Conservation (phyloP, 2,329 filamentous ascomycete species). For the Claviceps capensis region DNA sequence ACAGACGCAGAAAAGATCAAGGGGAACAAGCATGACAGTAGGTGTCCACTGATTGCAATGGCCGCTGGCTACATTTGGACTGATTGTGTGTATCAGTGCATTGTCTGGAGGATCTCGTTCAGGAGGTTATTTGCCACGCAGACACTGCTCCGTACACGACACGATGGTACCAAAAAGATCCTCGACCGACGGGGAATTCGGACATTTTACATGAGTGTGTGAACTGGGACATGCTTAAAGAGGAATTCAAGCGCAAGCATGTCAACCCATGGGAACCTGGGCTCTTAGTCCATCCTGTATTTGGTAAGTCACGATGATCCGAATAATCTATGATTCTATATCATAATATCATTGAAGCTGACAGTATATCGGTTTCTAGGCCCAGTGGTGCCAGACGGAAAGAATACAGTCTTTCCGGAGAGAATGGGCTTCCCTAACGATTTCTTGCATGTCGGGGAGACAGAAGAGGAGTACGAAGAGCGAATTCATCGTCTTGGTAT, state of each 20-base stretch:
- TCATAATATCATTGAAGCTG: background rate
- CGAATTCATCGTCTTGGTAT: background rate
- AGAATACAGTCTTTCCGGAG: background rate
- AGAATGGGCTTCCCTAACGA: slow-evolving; percentile 1
- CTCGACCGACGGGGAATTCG: background rate
- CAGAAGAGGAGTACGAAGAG: background rate
- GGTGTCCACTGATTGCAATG: background rate
- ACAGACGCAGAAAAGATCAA: background rate
- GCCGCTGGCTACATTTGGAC: background rate
- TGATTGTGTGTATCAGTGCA: background rate
- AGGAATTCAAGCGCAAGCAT: background rate
- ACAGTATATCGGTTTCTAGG: background rate
- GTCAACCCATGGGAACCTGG: slow-evolving; percentile 1
- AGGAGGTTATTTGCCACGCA: background rate
- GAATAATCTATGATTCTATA: background rate
- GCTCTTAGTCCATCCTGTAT: background rate
- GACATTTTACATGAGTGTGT: background rate
- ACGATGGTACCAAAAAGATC: background rate
- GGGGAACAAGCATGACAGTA: background rate
- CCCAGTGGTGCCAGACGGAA: background rate
- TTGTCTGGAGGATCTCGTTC: background rate
- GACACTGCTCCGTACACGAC: slow-evolving; percentile 1
- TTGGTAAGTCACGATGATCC: background rate
- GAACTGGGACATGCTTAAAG: background rate
- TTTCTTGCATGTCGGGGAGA: background rate